Evolutionary conservation across 441 rosid genomes (phyloP), one percentile per base, ranked within the genome.

Genomic region (Croton setiger): DNA sequence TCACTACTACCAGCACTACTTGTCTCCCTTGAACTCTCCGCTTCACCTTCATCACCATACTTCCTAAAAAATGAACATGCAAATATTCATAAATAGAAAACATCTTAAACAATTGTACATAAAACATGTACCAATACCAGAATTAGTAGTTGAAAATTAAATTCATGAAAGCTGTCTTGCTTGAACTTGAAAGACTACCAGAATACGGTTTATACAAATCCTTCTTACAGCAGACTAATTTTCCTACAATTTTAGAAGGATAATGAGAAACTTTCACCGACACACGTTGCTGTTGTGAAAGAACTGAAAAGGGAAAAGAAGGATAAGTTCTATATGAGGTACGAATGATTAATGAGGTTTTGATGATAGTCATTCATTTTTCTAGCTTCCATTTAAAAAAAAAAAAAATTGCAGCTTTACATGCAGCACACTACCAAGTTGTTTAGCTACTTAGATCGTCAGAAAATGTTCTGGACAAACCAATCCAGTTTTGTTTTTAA

Each of bases 11-110:
- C 81, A 76, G 82, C 84, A 71, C 86, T 85, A 70, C 91, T 84
- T 27, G 82, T 79, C 78, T 83, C 89, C 79, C 85, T 70, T 18
- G 85, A 78, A 4, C 84, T 80, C 51, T 81, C 86, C 47, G 80
- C 81, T 72, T 87, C 87, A 81, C 86, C 86, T 69, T 86, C 87
- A 69, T 81, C 91, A 8, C 87, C 84, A 78, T 73, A 80, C 71
- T 78, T 81, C 79, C 88, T 89, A 76, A 51, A 36, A 52, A 31
- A 43, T 5, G 7, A 27, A 27, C 10, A 54, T 13, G 49, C 8
- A 0, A 31, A 10, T 41, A 41, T 23, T 23, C 52, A 67, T 15
- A 33, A 67, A 37, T 7, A 13, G 41, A 0, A 53, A n/a, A 15
- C 18, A 66, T 52, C 48, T 36, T 1, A 66, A 43, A 52, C 3